Base-by-base conservation (phyloP, 1,284 basidiomycete genomes). In the Fistulinella cinereoalba region DNA sequence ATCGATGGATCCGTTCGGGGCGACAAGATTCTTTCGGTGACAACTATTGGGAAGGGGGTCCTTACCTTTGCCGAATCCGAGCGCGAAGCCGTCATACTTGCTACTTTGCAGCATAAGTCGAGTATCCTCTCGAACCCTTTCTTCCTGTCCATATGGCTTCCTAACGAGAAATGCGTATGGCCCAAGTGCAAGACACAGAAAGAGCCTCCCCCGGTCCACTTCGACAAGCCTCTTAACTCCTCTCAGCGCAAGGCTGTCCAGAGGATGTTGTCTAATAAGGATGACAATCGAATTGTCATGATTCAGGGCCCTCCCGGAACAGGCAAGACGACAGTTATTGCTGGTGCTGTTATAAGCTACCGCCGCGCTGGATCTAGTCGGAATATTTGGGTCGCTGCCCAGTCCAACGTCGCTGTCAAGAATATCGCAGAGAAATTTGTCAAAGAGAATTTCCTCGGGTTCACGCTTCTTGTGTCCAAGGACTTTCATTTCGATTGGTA, bases 331-430 rank as follows among this genome's bases (percentile, higher is more conserved):
- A 67, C 66, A 0, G 56, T 65, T n/a, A 65, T 68, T 4, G 56
- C 65, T 1, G 79, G 82, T 4, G 71, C 77, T 12, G 82, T 85
- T 6, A 60, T 68, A 2, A 71, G 67, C 39, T 55, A 70, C 16
- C 55, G 68, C 39, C 43, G 56, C 16, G 58, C 54, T 46, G 22
- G 25, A 2, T 50, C 44, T 18, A 6, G 10, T 8, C 64, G 56
- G 2, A 44, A 53, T 13, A 76, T 87, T 10, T 90, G 85, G 84
- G 72, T 90, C 7, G 68, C 84, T 46, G 85, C 87, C 6, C 83
- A 90, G 43, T 83, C 75, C 0, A 81, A 81, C 56, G 73, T 81
- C 32, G 80, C 74, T 5, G 76, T 79, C 10, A 77, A 76, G 55
- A 79, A 79, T 45, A 75, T 79, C 21, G 77, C 76, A 0, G 72